Evolutionary conservation across 2,329 filamentous ascomycete genomes (phyloP).

Genomic region (Fusarium sp.): DNA sequence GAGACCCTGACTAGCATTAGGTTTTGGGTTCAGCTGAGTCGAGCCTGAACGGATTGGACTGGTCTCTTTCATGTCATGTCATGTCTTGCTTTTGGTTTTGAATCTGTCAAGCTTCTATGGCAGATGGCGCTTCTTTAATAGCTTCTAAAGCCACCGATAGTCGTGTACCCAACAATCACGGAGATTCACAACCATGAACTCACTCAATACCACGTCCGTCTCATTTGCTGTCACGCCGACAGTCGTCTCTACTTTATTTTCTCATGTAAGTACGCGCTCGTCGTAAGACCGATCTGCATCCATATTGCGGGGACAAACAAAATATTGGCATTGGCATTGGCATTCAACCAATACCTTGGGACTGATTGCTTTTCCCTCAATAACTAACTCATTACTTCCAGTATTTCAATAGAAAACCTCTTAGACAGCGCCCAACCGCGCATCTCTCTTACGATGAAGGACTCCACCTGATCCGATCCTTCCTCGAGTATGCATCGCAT

Average conservation of each 20-base stretch:
- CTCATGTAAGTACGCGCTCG: constrained; percentile 71
- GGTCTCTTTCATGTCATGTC: neutral
- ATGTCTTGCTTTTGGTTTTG: constrained; percentile 3
- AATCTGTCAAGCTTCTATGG: constrained; percentile 2
- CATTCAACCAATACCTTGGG: neutral
- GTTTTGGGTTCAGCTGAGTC: constrained; percentile 29
- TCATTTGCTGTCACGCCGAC: constrained; percentile 87
- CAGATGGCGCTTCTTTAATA: constrained; percentile 26
- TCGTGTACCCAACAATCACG: constrained; percentile 3
- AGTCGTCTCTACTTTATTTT: constrained; percentile 85
- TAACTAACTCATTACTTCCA: constrained; percentile 50
- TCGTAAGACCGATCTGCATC: constrained; percentile 5
- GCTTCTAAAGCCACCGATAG: constrained; percentile 9
- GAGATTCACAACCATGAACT: constrained; percentile 53
- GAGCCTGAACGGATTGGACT: neutral
- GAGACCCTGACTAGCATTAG: constrained; percentile 32
- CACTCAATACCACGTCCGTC: constrained; percentile 82
- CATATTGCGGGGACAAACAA: constrained; percentile 3
- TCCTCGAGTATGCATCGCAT: constrained; percentile 84
- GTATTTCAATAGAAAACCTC: constrained; percentile 84
- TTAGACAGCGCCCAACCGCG: constrained; percentile 83
- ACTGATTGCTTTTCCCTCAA: constrained; percentile 1
- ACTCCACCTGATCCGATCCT: constrained; percentile 85
- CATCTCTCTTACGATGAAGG: constrained; percentile 96
- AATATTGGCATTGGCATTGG: neutral